Conservation (phyloP, 306 rosid genomes). For the Casuarina cunninghamiana region DNA sequence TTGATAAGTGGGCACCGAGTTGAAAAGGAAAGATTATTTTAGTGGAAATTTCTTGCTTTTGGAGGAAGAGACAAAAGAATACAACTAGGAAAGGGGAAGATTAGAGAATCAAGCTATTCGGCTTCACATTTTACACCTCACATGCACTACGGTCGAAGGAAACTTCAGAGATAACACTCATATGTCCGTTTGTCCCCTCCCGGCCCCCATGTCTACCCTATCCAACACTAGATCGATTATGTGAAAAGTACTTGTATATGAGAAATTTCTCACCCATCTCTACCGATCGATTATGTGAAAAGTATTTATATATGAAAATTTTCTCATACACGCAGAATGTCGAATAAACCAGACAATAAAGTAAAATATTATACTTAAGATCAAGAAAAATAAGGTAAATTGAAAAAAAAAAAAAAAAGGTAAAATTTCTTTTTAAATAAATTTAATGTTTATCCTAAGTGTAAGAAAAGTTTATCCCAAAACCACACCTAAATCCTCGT, state of each 20-base stretch:
- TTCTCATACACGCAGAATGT: too few species aligned
- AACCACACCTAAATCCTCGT: too few species aligned
- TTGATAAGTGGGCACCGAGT: conserved; percentile 25
- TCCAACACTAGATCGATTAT: neutral
- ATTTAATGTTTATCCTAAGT: too few species aligned
- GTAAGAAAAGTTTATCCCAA: too few species aligned
- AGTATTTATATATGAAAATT: too few species aligned
- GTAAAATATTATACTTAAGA: too few species aligned
- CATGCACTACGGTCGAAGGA: conserved; percentile 21
- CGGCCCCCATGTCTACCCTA: neutral
- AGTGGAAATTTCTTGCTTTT: conserved; percentile 29
- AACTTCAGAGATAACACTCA: conserved; percentile 8
- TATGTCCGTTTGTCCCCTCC: neutral
- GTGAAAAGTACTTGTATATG: neutral
- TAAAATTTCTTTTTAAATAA: too few species aligned
- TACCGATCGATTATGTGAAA: too few species aligned
- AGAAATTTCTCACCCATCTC: too few species aligned
- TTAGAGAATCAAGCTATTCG: conserved; percentile 43
- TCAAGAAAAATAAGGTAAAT: too few species aligned
- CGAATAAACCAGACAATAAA: too few species aligned
- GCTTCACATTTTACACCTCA: conserved; percentile 33
- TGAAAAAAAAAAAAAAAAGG: too few species aligned
- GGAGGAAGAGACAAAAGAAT: conserved; percentile 49
- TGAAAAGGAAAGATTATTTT: conserved; percentile 22
- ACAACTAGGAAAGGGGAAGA: conserved; percentile 51